A percentile compares a stretch with the other conserved stretches of the same genome.
These are phyloP conservation scores for Aspergillus sp. DNA, from an alignment of 2,329 filamentous ascomycete genomes.

Conservation along the genomic window DNA sequence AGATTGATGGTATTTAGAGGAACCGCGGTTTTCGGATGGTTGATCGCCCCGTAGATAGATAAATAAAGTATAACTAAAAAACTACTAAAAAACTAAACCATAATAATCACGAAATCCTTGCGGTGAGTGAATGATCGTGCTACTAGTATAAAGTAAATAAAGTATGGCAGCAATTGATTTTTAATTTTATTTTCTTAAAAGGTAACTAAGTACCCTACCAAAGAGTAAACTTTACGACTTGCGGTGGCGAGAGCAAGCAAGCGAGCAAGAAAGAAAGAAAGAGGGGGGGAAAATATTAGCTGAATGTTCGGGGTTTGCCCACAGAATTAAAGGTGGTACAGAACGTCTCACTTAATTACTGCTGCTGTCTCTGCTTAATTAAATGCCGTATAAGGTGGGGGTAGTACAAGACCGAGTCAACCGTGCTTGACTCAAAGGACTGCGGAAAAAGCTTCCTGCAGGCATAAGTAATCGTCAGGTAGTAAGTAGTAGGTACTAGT, in stretches of 20 bases:
- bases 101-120: background rate
- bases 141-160: background rate
- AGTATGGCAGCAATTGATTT: background rate
- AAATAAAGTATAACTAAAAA: background rate
- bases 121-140: background rate
- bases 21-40: background rate
- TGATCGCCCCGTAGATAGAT: background rate
- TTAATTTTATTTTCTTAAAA: no score
- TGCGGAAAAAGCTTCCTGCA: conserved; percentile 18
- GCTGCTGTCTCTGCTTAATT: conserved; percentile 7
- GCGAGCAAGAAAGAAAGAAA: no score
- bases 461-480: background rate
- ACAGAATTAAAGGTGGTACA: background rate
- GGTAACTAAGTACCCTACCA: background rate
- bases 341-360: conserved; percentile 10
- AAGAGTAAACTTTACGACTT: background rate
- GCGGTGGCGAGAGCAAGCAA: conserved; percentile 4
- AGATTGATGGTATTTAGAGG: background rate
- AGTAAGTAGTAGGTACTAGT: no score
- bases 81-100: background rate
- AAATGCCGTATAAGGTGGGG: conserved; percentile 6
- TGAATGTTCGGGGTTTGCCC: background rate
- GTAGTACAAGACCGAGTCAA: conserved; percentile 2
- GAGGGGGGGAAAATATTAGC: no score
- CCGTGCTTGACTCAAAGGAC: conserved; percentile 3